Conservation (phyloP, 306 rosid genomes). For the Abrus pulchellus region DNA sequence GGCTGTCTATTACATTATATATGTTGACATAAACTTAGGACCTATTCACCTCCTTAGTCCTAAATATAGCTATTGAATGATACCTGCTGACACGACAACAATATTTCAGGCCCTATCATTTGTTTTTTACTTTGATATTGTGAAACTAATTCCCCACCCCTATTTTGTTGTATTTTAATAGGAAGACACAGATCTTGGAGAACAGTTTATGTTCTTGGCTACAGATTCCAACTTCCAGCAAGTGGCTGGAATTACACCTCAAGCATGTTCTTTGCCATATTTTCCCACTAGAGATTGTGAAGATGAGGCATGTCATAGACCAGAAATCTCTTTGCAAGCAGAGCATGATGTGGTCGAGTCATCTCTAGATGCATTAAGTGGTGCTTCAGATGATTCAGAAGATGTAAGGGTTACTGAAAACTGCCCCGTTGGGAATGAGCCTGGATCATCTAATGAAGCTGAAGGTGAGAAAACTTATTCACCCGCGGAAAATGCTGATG, state of each 20-base stretch:
- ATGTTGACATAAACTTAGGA: neutral
- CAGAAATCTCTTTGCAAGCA: conserved; percentile 54
- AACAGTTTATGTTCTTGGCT: conserved; percentile 63
- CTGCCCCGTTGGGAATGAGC: conserved; percentile 52
- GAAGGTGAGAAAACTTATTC: conserved; percentile 44
- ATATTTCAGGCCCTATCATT: conserved; percentile 16
- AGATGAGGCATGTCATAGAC: conserved; percentile 50
- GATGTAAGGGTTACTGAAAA: conserved; percentile 59
- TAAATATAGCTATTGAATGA: conserved; percentile 5
- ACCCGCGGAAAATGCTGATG: conserved; percentile 40
- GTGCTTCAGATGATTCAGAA: conserved; percentile 58
- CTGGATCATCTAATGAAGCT: conserved; percentile 53
- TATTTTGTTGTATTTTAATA: conserved; percentile 45
- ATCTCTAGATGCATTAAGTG: conserved; percentile 49
- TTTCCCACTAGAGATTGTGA: conserved; percentile 52
- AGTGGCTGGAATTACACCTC: conserved; percentile 64
- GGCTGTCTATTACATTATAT: conserved; percentile 28
- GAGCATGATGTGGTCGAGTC: conserved; percentile 47
- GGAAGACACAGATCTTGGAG: conserved; percentile 78
- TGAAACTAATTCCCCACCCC: conserved; percentile 29
- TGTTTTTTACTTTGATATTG: conserved; percentile 3
- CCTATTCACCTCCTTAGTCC: neutral
- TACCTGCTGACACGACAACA: conserved; percentile 10
- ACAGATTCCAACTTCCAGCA: conserved; percentile 65
- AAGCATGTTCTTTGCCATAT: conserved; percentile 60